Conservation (phyloP, 2,329 filamentous ascomycete genomes). For the Fusarium duplospermum region DNA sequence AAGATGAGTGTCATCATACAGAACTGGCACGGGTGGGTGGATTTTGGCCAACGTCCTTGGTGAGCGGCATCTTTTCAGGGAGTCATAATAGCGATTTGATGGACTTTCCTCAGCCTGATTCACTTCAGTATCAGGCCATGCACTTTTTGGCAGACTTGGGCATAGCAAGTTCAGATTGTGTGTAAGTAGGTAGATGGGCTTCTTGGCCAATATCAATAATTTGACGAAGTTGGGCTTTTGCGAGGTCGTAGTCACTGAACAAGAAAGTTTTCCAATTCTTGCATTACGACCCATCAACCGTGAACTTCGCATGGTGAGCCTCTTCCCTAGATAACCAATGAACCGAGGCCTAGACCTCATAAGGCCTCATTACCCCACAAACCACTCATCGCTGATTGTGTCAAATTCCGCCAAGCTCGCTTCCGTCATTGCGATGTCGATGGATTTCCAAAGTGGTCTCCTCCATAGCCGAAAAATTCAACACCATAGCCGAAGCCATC, state of each 20-base stretch:
- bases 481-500: neutral
- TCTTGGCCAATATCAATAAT: neutral
- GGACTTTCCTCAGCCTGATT: conserved; percentile 25
- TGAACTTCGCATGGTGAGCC: neutral
- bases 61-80: conserved; percentile 7
- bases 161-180: neutral
- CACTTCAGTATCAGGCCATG: conserved; percentile 18
- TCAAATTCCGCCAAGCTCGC: neutral
- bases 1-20: neutral
- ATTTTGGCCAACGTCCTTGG: conserved; percentile 9
- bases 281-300: neutral
- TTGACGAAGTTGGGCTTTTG: neutral
- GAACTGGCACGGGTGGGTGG: neutral
- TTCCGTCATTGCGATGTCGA: neutral
- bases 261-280: neutral
- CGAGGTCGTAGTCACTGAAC: neutral
- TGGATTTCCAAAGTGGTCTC: neutral
- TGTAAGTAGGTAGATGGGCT: neutral
- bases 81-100: neutral
- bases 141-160: conserved; percentile 22
- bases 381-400: neutral
- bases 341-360: neutral
- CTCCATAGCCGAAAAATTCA: neutral
- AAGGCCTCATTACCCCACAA: neutral
- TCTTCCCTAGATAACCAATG: neutral